phyloP scores from a whole-genome alignment of 2,329 filamentous ascomycete genomes.

The Clarireedia homoeocarpa region DNA sequence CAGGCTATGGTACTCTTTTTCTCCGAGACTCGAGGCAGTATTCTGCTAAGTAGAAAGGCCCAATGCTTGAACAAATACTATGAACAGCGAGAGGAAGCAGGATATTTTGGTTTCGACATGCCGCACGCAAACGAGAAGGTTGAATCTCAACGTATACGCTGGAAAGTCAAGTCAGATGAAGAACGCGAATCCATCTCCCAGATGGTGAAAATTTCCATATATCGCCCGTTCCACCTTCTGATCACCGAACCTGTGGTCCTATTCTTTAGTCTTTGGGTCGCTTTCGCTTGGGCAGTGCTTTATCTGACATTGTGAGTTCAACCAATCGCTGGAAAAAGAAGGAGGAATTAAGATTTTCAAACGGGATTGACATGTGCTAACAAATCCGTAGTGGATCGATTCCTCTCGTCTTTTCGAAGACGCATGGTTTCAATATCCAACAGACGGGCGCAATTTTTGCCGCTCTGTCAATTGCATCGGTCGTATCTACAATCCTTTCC shows the following conservation, averaged over 20 bases:
- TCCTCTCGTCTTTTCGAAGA: conserved; percentile 64
- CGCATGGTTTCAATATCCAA: conserved; percentile 59
- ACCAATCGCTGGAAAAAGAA: no score
- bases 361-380: background rate
- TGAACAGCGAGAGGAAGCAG: conserved; percentile 53
- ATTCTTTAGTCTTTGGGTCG: conserved; percentile 82
- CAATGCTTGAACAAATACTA: conserved; percentile 71
- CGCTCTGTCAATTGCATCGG: conserved; percentile 59
- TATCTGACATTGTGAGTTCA: conserved; percentile 62
- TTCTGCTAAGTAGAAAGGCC: conserved; percentile 71
- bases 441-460: conserved; percentile 66
- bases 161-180: conserved; percentile 74
- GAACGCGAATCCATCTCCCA: conserved; percentile 58
- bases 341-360: background rate
- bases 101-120: conserved; percentile 45
- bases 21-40: conserved; percentile 73
- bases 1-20: conserved; percentile 59
- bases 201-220: conserved; percentile 68
- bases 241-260: conserved; percentile 73
- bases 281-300: conserved; percentile 83
- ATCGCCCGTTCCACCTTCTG: conserved; percentile 70
- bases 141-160: conserved; percentile 54
- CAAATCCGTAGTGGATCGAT: conserved; percentile 47
- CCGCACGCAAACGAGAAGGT: conserved; percentile 21
- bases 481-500: conserved; percentile 59